Evolutionary conservation across 1,284 basidiomycete species (phyloP), one percentile per base, ranked within the genome.

Genomic region (Stereum hirsutum): DNA sequence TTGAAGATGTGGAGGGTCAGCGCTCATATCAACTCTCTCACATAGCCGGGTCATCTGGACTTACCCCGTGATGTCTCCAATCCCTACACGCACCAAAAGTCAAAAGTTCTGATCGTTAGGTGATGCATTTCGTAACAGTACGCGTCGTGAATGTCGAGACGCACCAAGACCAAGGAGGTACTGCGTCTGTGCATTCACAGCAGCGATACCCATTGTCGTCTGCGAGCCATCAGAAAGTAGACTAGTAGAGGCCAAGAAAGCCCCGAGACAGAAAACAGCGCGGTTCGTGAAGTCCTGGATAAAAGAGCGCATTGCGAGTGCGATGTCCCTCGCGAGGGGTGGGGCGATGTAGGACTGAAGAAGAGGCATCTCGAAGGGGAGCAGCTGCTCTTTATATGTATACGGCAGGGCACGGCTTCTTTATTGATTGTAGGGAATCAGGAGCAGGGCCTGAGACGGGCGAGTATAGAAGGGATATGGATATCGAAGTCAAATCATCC

Each of bases 1-100:
- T 35, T 27, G 10, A 10, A 39, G 39, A 25, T 12, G 23, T 21
- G 8, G 17, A 20, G 8, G 33, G 17, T 35, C 33, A 35, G 33
- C 21, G 33, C 15, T 20, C 10, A 10, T 10, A 20, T 20, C 33
- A 20, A 20, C 28, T 30, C 28, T 8, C 28, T 26, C 10, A 6
- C n/a, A n/a, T 15, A 27, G 38, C 38, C 11, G 8, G 7, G 7
- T 19, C 14, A 15, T 15, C 19, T 26, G 24, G 10, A 37, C 3
- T 4, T 68, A 81, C 70, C 88, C 85, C 41, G 86, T 89, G 49
- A 89, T 74, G 53, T 90, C 87, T 21, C 74, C 86, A 51, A 79
- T 77, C 12, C 87, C 84, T 80, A 35, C 17, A 21, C 35, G 5
- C 3, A 11, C 12, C 4, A 36, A 10, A 20, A 36, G 11, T 11